Percentiles rank a stretch among this genome's conserved stretches.
Evolutionary conservation across 768 basidiomycete genomes (phyloP).

Genomic region (Termitomyces sp.): DNA sequence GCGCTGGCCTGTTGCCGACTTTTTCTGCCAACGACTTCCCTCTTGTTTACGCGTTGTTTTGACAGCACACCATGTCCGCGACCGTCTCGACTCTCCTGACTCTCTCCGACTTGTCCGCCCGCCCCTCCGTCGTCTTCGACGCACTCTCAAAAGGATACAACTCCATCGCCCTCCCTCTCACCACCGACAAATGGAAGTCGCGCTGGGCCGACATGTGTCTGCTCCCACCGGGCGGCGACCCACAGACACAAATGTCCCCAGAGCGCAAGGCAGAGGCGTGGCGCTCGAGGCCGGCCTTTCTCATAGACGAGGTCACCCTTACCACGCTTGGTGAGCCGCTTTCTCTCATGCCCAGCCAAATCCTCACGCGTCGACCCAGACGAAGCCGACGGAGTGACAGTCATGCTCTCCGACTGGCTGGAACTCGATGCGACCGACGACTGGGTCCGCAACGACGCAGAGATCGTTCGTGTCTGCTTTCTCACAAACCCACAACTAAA

Average conservation of each 20-base stretch:
- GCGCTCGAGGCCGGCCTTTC: constrained; percentile 78
- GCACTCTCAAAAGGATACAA: constrained; percentile 60
- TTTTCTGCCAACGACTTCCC: too few species aligned
- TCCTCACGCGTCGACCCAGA: constrained; percentile 33
- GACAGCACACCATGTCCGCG: constrained; percentile 15
- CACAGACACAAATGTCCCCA: constrained; percentile 34
- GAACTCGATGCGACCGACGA: constrained; percentile 91
- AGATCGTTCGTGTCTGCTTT: constrained; percentile 62
- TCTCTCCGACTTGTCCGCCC: constrained; percentile 6
- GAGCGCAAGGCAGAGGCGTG: constrained; percentile 78
- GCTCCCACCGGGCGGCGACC: constrained; percentile 40
- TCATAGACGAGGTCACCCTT: constrained; percentile 82
- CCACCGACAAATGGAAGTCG: constrained; percentile 79
- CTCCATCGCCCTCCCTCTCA: constrained; percentile 77
- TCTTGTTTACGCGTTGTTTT: constrained; percentile 18
- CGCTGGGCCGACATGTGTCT: constrained; percentile 91
- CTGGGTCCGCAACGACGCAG: constrained; percentile 93
- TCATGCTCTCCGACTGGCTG: constrained; percentile 89
- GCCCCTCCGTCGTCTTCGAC: not conserved
- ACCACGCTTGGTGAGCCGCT: constrained; percentile 73
- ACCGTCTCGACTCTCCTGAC: constrained; percentile 15
- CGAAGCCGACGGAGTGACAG: constrained; percentile 68
- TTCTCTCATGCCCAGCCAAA: not conserved
- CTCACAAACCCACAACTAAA: not conserved
- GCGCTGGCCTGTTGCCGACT: too few species aligned